Evolutionary conservation across 345 rosid genomes (phyloP).

Genomic region (Diplotaxis tenuifolia): DNA sequence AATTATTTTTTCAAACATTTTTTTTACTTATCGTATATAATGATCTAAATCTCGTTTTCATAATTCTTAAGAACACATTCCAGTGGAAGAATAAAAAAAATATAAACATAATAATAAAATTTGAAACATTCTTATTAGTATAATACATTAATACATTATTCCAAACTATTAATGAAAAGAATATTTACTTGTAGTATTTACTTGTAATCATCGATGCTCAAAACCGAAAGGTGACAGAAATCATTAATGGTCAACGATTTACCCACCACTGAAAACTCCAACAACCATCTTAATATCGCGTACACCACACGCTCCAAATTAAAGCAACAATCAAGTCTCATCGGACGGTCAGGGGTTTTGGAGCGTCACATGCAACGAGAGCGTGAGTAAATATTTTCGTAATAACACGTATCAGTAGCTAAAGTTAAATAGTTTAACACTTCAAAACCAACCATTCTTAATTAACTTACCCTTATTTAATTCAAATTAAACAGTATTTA

Average conservation of each 20-base stretch:
- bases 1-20: background rate
- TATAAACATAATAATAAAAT: too few species aligned
- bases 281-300: background rate
- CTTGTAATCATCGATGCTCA: conserved; percentile 30
- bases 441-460: too few species aligned
- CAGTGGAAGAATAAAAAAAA: too few species aligned
- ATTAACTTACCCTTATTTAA: too few species aligned
- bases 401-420: too few species aligned
- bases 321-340: background rate
- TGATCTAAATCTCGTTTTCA: background rate
- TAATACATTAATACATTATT: too few species aligned
- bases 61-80: too few species aligned
- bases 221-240: conserved; percentile 35
- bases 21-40: background rate
- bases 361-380: too few species aligned
- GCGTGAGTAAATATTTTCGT: too few species aligned
- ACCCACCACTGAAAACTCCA: background rate
- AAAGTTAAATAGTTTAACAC: too few species aligned
- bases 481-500: too few species aligned
- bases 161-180: background rate
- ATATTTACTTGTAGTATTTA: background rate
- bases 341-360: conserved; percentile 20
- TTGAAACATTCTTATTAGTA: too few species aligned
- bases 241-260: conserved; percentile 38
- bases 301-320: background rate